Conservation (phyloP, 225 moss, liverwort and hornwort genomes). For the Pleurozium schreberi region DNA sequence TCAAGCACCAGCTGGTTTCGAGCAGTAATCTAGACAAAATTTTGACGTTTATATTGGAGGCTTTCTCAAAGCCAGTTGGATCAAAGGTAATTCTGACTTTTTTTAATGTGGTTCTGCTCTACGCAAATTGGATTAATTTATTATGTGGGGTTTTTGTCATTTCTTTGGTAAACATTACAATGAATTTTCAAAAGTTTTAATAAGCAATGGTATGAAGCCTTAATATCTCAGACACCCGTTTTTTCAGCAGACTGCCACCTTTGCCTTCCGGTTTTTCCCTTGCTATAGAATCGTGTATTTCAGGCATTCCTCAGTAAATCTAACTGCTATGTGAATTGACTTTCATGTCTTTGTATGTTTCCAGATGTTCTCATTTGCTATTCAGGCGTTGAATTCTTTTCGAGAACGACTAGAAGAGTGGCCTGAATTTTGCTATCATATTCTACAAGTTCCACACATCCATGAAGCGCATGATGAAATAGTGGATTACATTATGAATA, state of each 20-base stretch:
- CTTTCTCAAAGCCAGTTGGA: conserved; percentile 65
- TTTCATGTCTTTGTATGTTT: not conserved
- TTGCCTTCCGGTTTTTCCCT: not conserved
- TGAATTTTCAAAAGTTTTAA: not conserved
- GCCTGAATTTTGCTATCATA: conserved; percentile 84
- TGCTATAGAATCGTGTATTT: not conserved
- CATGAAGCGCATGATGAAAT: conserved; percentile 57
- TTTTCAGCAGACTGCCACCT: not conserved
- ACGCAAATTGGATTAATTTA: not conserved
- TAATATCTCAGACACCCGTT: not conserved
- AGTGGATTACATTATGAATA: conserved; percentile 43
- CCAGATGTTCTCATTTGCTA: conserved; percentile 88
- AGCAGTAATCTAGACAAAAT: conserved; percentile 61
- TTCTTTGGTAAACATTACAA: not conserved
- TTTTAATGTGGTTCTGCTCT: not conserved
- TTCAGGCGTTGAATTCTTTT: conserved; percentile 65
- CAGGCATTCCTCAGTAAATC: not conserved
- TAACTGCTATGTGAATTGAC: not conserved
- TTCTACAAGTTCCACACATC: conserved; percentile 79
- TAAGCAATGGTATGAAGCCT: not conserved
- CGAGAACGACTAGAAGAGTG: conserved; percentile 71
- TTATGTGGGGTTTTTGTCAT: not conserved
- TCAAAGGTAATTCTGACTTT: conserved; percentile 46
- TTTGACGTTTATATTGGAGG: conserved; percentile 59
- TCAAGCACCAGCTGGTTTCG: conserved; percentile 79